These are phyloP conservation scores for Salvia splendens DNA, from an alignment of 257 asterid species.

Conservation along the genomic window DNA sequence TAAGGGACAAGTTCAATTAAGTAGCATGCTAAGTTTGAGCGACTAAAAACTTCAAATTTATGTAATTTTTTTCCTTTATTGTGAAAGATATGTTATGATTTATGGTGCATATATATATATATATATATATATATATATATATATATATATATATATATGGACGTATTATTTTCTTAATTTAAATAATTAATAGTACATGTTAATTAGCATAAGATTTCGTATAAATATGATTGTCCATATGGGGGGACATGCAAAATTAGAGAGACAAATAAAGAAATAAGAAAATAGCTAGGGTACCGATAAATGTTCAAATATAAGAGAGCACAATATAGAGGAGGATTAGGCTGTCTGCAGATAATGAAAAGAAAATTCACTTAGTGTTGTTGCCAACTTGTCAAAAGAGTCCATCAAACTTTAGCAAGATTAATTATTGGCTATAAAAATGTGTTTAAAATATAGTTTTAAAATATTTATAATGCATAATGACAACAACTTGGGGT, in stretches of 20 bases:
- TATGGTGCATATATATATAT: too few species aligned
- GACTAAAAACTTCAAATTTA: not conserved
- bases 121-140: too few species aligned
- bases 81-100: too few species aligned
- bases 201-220: too few species aligned
- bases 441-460: not conserved
- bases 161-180: too few species aligned
- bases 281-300: not conserved
- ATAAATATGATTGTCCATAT: too few species aligned
- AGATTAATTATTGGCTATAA: constrained; percentile 22
- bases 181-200: too few species aligned
- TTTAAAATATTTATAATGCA: not conserved
- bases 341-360: not conserved
- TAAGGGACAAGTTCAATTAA: constrained; percentile 13
- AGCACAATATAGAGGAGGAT: not conserved
- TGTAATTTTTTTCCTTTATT: not conserved
- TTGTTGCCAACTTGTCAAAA: constrained; percentile 30
- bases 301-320: constrained; percentile 13
- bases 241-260: not conserved
- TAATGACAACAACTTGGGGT: constrained; percentile 20
- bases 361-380: not conserved
- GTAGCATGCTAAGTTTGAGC: not conserved
- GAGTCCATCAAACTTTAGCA: constrained; percentile 26
- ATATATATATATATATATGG: too few species aligned
- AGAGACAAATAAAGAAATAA: not conserved